Evolutionary conservation across 345 rosid species (phyloP).

Genomic region (Eucalyptus cloeziana): DNA sequence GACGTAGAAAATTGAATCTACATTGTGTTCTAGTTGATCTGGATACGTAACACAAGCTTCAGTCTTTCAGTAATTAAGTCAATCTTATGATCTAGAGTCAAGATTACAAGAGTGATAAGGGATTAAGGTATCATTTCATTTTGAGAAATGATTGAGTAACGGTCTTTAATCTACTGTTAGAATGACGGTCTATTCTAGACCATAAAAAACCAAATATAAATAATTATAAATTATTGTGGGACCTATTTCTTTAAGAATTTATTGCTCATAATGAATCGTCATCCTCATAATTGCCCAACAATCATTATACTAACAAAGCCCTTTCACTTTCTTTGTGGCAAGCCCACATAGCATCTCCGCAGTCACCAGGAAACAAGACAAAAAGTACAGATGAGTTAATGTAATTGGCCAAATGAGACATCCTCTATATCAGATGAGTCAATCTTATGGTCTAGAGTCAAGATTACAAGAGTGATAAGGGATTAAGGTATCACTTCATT

Average conservation of each 20-base stretch:
- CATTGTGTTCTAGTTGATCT: fast-evolving
- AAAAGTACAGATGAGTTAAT: not conserved
- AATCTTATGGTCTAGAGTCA: no score
- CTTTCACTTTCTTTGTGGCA: not conserved
- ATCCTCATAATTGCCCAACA: no score
- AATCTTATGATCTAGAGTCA: no score
- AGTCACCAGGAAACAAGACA: not conserved
- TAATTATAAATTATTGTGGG: no score
- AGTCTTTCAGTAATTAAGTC: not conserved
- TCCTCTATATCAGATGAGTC: not conserved
- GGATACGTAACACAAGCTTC: not conserved
- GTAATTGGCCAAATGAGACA: not conserved
- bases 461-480: no score
- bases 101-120: no score
- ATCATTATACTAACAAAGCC: no score
- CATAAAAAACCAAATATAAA: no score
- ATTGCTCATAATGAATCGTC: fast-evolving
- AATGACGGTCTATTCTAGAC: fast-evolving
- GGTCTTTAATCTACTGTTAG: fast-evolving
- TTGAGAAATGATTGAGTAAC: fast-evolving
- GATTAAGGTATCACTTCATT: no score
- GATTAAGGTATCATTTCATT: not conserved
- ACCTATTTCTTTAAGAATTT: no score
- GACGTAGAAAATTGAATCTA: not conserved
- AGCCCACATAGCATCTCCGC: not conserved